Conservation (phyloP, 192 early-diverging fungal species). For the Spinellus fusiger region DNA sequence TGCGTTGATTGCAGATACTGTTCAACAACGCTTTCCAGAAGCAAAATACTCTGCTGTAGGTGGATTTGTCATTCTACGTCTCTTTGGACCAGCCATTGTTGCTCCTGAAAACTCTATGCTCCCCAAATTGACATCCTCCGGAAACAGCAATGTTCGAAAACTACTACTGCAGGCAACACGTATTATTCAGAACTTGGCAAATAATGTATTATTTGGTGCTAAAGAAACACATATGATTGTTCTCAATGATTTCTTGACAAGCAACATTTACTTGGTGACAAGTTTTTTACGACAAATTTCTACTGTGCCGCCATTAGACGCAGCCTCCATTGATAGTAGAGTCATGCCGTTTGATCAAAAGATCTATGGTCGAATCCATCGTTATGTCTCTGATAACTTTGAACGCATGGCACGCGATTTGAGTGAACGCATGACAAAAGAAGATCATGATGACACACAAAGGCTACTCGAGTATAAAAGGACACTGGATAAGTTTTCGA, state of each 20-base stretch:
- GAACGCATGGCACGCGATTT: conserved; percentile 63
- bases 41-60: conserved; percentile 83
- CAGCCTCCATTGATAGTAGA: background rate
- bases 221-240: conserved; percentile 91
- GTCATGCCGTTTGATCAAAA: conserved; percentile 2
- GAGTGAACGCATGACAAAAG: conserved; percentile 41
- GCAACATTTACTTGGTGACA: conserved; percentile 73
- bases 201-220: conserved; percentile 91
- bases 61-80: conserved; percentile 90
- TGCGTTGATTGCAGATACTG: conserved; percentile 65
- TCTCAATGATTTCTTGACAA: conserved; percentile 79
- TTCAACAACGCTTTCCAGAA: conserved; percentile 73
- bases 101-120: conserved; percentile 79
- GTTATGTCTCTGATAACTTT: conserved; percentile 58
- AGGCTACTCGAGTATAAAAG: conserved; percentile 26
- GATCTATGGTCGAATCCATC: conserved; percentile 37
- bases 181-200: conserved; percentile 94
- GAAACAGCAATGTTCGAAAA: conserved; percentile 64
- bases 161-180: conserved; percentile 86
- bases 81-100: conserved; percentile 91
- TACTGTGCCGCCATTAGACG: conserved; percentile 10
- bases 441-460: conserved; percentile 8
- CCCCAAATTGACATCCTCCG: conserved; percentile 49
- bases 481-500: conserved; percentile 74
- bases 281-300: conserved; percentile 78